phyloP scores from a whole-genome alignment of 805 yeast species.

The Candida khao-thaluensis region DNA sequence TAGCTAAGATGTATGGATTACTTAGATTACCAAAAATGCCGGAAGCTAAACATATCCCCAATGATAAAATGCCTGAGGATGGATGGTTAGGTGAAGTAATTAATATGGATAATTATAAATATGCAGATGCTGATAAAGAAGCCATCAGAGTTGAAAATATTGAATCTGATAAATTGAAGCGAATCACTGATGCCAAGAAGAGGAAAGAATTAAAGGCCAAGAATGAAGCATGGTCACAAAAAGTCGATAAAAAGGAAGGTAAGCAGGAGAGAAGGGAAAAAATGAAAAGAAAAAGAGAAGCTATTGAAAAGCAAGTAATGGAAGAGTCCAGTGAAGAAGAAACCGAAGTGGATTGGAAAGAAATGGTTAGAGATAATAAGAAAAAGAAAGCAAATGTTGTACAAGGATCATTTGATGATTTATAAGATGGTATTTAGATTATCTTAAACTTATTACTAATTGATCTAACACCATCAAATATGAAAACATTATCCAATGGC shows the following conservation, averaged over 20 bases:
- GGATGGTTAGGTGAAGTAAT: constrained; percentile 72
- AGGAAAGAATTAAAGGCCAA: constrained; percentile 47
- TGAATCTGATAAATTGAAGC: constrained; percentile 42
- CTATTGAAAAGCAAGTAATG: constrained; percentile 54
- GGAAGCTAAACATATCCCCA: constrained; percentile 57
- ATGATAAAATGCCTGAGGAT: constrained; percentile 55
- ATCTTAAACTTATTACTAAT: constrained; percentile 42
- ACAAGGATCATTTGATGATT: constrained; percentile 61
- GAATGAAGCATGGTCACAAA: constrained; percentile 81
- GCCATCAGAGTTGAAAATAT: constrained; percentile 56
- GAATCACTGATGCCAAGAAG: constrained; percentile 38
- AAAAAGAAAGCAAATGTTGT: constrained; percentile 47
- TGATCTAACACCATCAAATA: constrained; percentile 71
- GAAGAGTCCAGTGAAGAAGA: constrained; percentile 48
- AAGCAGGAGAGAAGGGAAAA: constrained; percentile 66
- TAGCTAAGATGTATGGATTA: constrained; percentile 77
- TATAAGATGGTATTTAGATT: constrained; percentile 20
- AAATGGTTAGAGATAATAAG: constrained; percentile 64
- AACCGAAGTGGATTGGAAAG: constrained; percentile 82
- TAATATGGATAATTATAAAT: constrained; percentile 67
- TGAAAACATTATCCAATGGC: constrained; percentile 67
- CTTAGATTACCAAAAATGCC: constrained; percentile 93
- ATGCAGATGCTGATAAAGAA: constrained; percentile 66
- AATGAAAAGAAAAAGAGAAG: constrained; percentile 63
- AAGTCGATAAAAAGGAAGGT: constrained; percentile 58